Conservation (phyloP, 1,139 yeast species). For the Suhomyces chickasaworum region DNA sequence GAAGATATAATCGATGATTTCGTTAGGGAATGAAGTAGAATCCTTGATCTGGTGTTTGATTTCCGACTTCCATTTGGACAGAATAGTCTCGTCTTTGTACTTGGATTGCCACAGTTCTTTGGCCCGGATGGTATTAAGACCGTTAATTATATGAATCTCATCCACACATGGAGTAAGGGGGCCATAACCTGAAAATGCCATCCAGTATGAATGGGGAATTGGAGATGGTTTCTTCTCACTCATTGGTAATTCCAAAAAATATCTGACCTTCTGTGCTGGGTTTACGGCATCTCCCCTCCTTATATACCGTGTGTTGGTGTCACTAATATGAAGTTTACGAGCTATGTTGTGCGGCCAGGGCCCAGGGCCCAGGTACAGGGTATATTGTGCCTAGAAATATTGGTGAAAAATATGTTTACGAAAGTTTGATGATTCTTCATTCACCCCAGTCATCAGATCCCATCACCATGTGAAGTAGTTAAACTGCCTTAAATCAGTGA, state of each 20-base stretch:
- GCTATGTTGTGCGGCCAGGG: too few relatives aligned
- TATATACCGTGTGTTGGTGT: too few relatives aligned
- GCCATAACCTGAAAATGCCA: background rate
- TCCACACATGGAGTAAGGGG: background rate
- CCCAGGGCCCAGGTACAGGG: too few relatives aligned
- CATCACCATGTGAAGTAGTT: too few relatives aligned
- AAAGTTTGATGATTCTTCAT: too few relatives aligned
- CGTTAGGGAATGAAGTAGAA: constrained; percentile 16
- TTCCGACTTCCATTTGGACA: constrained; percentile 36
- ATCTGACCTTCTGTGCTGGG: background rate
- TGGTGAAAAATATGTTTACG: too few relatives aligned
- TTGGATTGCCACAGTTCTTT: constrained; percentile 39
- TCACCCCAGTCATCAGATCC: too few relatives aligned
- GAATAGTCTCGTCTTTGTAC: constrained; percentile 28
- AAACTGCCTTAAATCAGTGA: too few relatives aligned
- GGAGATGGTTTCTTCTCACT: background rate
- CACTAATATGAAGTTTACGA: too few relatives aligned
- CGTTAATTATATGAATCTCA: background rate
- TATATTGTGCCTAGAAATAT: too few relatives aligned
- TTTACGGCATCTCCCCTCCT: too few relatives aligned
- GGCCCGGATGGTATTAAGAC: background rate
- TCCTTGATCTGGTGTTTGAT: constrained; percentile 20
- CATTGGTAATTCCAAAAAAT: background rate
- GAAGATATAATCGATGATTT: constrained; percentile 27
- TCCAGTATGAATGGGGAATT: constrained; percentile 1